Evolutionary conservation across 2,329 filamentous ascomycete genomes (phyloP).

Genomic region (Phialemonium atrogriseum): DNA sequence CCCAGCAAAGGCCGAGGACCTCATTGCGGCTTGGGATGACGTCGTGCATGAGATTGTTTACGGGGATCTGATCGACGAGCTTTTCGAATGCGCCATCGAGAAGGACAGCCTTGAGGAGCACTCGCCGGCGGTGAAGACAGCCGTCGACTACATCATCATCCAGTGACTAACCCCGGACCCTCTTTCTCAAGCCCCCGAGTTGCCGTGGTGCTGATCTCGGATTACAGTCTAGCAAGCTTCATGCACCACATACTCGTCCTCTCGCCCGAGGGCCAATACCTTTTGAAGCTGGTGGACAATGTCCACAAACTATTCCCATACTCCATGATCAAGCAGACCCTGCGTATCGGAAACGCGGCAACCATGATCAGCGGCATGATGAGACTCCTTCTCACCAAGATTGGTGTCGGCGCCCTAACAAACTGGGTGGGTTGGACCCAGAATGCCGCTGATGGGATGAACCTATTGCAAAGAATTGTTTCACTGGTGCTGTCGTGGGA

Average conservation of each 20-base stretch:
- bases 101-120: constrained; percentile 57
- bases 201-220: too few species aligned
- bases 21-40: constrained; percentile 58
- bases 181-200: too few species aligned
- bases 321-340: constrained; percentile 60
- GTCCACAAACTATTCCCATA: constrained; percentile 66
- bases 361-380: constrained; percentile 75
- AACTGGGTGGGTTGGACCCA: constrained; percentile 72
- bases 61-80: constrained; percentile 54
- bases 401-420: constrained; percentile 64
- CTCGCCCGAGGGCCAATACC: constrained; percentile 66
- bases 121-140: constrained; percentile 51
- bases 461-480: constrained; percentile 69
- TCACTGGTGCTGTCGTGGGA: constrained; percentile 68
- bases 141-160: constrained; percentile 59
- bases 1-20: constrained; percentile 46
- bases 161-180: constrained; percentile 43
- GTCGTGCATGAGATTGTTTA: constrained; percentile 60
- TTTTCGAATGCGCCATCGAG: constrained; percentile 53
- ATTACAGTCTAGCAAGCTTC: constrained; percentile 59
- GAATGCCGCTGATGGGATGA: constrained; percentile 70
- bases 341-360: constrained; percentile 70
- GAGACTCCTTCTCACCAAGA: constrained; percentile 65
- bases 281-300: constrained; percentile 63
- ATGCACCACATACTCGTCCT: constrained; percentile 66